phyloP scores from a whole-genome alignment of 2,329 filamentous ascomycete species.

The Calonectria crousiana region DNA sequence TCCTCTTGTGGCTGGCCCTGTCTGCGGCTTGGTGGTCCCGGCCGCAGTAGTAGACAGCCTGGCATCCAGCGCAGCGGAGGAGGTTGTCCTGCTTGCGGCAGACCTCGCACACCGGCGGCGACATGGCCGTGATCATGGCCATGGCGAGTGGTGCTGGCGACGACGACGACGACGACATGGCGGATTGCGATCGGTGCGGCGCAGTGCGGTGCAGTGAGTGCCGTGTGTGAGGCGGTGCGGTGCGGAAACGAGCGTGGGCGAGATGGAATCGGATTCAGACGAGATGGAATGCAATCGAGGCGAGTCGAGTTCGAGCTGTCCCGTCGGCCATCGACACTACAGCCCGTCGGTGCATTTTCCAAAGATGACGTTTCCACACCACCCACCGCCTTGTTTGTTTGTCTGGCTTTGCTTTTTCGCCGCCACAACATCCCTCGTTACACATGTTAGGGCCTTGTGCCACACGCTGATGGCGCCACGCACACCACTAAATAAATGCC shows the following conservation, averaged over 20 bases:
- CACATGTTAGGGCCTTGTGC: conserved; percentile 3
- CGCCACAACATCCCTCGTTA: background rate
- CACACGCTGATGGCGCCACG: conserved; percentile 4
- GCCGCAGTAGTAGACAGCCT: conserved; percentile 59
- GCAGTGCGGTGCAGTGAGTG: too few species aligned
- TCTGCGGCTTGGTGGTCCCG: conserved; percentile 56
- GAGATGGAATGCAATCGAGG: background rate
- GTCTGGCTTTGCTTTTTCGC: conserved; percentile 6
- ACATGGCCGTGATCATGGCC: background rate
- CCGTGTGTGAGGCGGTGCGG: too few species aligned
- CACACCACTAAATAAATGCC: background rate
- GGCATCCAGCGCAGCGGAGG: conserved; percentile 56
- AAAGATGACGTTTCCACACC: background rate
- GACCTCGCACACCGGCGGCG: conserved; percentile 31
- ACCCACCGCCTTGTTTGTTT: background rate
- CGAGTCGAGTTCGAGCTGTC: background rate
- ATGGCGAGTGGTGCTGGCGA: background rate
- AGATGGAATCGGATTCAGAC: background rate
- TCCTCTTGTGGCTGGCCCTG: conserved; percentile 52
- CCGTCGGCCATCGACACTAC: background rate
- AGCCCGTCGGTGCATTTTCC: background rate
- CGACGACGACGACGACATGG: background rate
- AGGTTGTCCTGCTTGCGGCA: conserved; percentile 26
- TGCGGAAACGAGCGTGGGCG: background rate
- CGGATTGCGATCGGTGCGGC: background rate